Percentiles rank a stretch among this genome's conserved stretches.
Conservation (phyloP, 176 grass and related monocot species). For the Stipa capillata region DNA sequence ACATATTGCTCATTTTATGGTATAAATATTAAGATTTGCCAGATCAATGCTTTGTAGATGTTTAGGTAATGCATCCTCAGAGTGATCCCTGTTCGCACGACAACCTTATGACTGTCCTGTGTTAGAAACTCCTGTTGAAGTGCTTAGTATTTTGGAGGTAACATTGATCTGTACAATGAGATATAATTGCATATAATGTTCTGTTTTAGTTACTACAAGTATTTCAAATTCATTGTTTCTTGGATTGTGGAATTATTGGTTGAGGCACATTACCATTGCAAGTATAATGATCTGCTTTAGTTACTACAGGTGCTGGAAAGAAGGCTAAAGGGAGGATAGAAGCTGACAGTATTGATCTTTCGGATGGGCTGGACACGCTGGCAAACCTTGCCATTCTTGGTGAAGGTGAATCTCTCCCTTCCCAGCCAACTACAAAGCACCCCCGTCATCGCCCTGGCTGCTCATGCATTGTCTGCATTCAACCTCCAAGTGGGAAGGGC, state of each 20-base stretch:
- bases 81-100: not conserved
- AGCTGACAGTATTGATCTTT: constrained; percentile 51
- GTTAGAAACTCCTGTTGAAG: not conserved
- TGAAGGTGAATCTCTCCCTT: constrained; percentile 66
- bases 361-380: constrained; percentile 79
- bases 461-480: constrained; percentile 98
- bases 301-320: constrained; percentile 53
- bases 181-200: constrained; percentile 5
- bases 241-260: not conserved
- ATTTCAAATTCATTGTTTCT: not conserved
- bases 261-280: not conserved
- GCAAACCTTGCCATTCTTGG: constrained; percentile 96
- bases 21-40: not conserved
- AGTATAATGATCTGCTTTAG: too few species aligned
- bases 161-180: not conserved
- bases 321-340: constrained; percentile 56
- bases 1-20: not conserved
- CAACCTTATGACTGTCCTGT: not conserved
- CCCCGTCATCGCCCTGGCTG: constrained; percentile 89
- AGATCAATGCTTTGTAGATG: not conserved
- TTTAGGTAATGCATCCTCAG: constrained; percentile 4
- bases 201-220: too few species aligned
- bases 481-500: constrained; percentile 98
- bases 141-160: not conserved
- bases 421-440: constrained; percentile 81